Base-by-base conservation (phyloP, 2,329 filamentous ascomycete species). In the Corinectria fuckeliana region DNA sequence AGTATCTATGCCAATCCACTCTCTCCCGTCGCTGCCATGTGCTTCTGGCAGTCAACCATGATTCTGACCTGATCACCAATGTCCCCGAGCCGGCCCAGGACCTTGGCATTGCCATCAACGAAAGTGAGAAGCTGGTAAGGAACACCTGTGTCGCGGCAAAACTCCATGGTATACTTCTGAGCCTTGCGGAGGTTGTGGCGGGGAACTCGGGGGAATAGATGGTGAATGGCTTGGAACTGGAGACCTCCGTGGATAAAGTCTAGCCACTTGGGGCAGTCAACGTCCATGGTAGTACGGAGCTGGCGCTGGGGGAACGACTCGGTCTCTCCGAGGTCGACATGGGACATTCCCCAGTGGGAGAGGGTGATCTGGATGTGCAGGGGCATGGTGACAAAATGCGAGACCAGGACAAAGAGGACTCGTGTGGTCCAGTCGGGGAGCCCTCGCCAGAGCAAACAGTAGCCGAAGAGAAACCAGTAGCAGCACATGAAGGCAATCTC, bases 311-410 rank as follows among this genome's bases (percentile, higher is more conserved):
- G 80, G 69, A 91, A 91, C 1, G 86, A 88, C 71, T 91, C 88
- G 54, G 80, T 77, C 45, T 85, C 81, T 59, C 87, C 87, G 2
- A 90, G 79, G 62, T 90, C 86, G 0, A 84, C 77, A 2, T 86
- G 89, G 21, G 85, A 86, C 88, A 91, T 91, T 60, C 85, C 88
- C 80, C 88, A 91, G 75, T 91, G 89, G 1, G 85, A 88, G 8
- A 91, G 82, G 0, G 88, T 91, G 72, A 91, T 90, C 67, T 91
- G 89, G 2, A 91, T 81, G 71, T 91, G 89, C 20, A 91, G 80
- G 0, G 88, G 87, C 80, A 88, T 86, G 26, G 88, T 88, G 69
- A 88, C 75, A 47, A 87, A 81, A 73, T 91, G 88, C 25, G 83
- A 86, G 53, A 90, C 77, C 38, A 91, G 74, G 2, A 91, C 81